A percentile compares a stretch with the other conserved stretches of the same genome.
Evolutionary conservation across 169 alveolate species (phyloP).

Genomic region (Neospora caninum): DNA sequence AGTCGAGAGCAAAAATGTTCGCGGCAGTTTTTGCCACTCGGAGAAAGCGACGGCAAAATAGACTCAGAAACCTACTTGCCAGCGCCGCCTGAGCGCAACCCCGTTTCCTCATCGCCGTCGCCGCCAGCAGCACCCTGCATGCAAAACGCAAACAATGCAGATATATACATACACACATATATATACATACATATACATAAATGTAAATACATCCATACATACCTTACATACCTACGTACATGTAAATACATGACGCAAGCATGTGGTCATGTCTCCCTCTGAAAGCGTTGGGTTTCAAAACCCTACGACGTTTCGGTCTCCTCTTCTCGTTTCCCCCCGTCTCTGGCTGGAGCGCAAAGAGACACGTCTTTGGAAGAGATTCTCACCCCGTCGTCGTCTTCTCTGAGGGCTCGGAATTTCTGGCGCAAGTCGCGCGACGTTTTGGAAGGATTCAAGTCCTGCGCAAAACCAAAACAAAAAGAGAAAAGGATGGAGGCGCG

Average conservation of each 20-base stretch:
- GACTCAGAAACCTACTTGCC: background rate
- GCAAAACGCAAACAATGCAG: background rate
- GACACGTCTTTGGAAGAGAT: background rate
- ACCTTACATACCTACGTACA: too few species aligned
- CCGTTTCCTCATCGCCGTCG: background rate
- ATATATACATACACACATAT: too few species aligned
- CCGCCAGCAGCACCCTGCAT: slow-evolving; percentile 2
- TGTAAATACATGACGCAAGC: too few species aligned
- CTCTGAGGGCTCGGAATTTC: slow-evolving; percentile 27
- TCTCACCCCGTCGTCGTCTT: slow-evolving; percentile 42
- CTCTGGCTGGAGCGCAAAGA: background rate
- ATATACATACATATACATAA: background rate
- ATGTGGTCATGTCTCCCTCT: too few species aligned
- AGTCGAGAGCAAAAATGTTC: background rate
- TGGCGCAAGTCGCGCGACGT: slow-evolving; percentile 52
- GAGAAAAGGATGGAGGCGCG: too few species aligned
- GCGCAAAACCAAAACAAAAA: background rate
- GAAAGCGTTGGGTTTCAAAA: too few species aligned
- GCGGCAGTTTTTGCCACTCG: too few species aligned
- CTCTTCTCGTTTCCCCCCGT: background rate
- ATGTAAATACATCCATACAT: background rate
- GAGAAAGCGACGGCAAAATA: too few species aligned
- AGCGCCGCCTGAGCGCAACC: background rate
- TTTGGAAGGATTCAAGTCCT: slow-evolving; percentile 46
- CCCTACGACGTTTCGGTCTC: too few species aligned